These are phyloP conservation scores for Zygotorulaspora florentina DNA, from an alignment of 805 yeast species.

Conservation along the genomic window DNA sequence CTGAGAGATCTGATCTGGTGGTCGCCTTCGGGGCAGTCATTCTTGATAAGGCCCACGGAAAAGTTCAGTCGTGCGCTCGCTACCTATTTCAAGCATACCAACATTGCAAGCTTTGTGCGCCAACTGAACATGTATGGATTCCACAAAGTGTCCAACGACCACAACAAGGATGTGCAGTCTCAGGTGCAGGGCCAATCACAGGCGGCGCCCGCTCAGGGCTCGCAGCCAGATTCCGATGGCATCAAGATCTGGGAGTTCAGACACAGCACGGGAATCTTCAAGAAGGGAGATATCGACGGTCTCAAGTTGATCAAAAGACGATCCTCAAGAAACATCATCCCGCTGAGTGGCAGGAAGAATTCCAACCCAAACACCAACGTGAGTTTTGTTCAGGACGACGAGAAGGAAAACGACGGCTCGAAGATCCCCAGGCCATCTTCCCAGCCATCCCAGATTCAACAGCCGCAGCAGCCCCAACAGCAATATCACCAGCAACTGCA, in stretches of 20 bases:
- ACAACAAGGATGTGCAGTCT: constrained; percentile 12
- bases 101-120: constrained; percentile 72
- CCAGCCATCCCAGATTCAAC: constrained; percentile 12
- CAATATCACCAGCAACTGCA: constrained; percentile 8
- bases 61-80: constrained; percentile 70
- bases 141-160: constrained; percentile 51
- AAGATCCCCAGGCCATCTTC: constrained; percentile 6
- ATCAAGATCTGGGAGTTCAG: constrained; percentile 75
- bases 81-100: constrained; percentile 73
- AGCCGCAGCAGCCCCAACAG: constrained; percentile 18
- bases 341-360: constrained; percentile 16
- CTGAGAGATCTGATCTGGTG: constrained; percentile 82
- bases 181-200: constrained; percentile 5
- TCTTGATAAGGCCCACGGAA: constrained; percentile 72
- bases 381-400: neutral
- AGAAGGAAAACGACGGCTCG: neutral
- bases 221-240: constrained; percentile 6
- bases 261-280: constrained; percentile 74
- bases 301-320: constrained; percentile 76
- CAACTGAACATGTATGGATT: constrained; percentile 82
- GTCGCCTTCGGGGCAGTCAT: constrained; percentile 66
- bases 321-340: constrained; percentile 39
- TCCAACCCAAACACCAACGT: constrained; percentile 2
- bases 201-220: constrained; percentile 1
- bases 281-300: constrained; percentile 73